Base-by-base conservation (phyloP, 2,329 filamentous ascomycete species). In the Epichloe gansuensis region DNA sequence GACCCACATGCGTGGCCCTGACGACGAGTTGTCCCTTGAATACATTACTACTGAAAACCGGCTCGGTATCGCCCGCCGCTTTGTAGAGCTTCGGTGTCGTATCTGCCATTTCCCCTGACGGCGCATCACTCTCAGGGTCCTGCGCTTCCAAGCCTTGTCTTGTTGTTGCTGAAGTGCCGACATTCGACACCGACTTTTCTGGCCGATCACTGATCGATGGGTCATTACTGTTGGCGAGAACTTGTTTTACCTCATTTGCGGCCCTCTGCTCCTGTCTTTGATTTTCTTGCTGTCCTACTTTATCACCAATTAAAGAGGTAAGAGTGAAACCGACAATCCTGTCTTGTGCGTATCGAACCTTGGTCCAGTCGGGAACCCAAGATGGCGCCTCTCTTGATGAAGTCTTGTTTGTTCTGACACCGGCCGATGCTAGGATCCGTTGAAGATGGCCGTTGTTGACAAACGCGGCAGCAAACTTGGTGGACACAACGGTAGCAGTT, bases 341-440 rank as follows among this genome's bases (percentile, higher is more conserved):
- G n/a, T 55, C 46, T 21, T 55, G 48, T 27, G 51, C 27, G 21
- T 46, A 51, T 34, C 25, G 43, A 5, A 53, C 41, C 35, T 17
- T 51, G 13, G 51, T 55, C 53, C 53, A 55, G 36, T 55, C 38
- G 13, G 53, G 53, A 13, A 55, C 53, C 53, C 51, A 53, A 15
- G 51, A 49, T 11, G 53, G 53, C 40, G 39, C 38, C 7, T 51
- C 45, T 2, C 25, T n/a, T 11, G 51, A 11, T 4, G 45, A 36
- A 3, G 39, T 43, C 8, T 31, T 39, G 17, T 44, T 27, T 25
- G 50, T 48, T 25, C 40, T 17, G 39, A 51, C 49, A 9, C 53
- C 53, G 8, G 53, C 53, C 9, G 53, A 27, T 9, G 47, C 44
- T n/a, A 55, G 35, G 13, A 55, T 38, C 5, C 44, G 40, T n/a